These are phyloP conservation scores for Clonostachys sp. DNA, from an alignment of 2,329 filamentous ascomycete species.

Conservation along the genomic window DNA sequence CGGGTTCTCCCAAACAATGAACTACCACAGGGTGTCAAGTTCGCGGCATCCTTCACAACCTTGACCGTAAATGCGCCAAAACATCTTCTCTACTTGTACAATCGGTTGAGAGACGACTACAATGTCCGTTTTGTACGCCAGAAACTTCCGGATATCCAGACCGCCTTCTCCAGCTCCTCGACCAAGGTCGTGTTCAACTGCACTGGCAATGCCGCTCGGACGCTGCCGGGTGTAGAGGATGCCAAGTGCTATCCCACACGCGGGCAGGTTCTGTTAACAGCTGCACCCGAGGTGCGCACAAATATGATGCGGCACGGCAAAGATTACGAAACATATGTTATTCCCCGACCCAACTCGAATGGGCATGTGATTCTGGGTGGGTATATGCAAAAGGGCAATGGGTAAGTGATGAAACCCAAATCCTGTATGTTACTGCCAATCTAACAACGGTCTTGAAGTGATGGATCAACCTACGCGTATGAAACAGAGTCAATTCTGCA, in stretches of 20 bases:
- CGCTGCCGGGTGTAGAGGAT: conserved; percentile 27
- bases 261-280: conserved; percentile 29
- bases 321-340: conserved; percentile 26
- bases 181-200: conserved; percentile 27
- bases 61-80: conserved; percentile 26
- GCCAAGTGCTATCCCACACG: conserved; percentile 31
- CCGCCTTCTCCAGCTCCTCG: conserved; percentile 7
- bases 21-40: conserved; percentile 16
- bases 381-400: conserved; percentile 28
- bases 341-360: conserved; percentile 21
- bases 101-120: conserved; percentile 8
- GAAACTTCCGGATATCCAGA: conserved; percentile 11
- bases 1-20: conserved; percentile 15
- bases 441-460: conserved; percentile 7
- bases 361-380: conserved; percentile 27
- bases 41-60: conserved; percentile 22
- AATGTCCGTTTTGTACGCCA: conserved; percentile 16
- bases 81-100: conserved; percentile 17
- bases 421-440: background rate
- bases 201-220: conserved; percentile 24
- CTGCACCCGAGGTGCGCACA: conserved; percentile 20
- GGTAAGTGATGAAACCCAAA: conserved; percentile 10
- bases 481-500: conserved; percentile 30
- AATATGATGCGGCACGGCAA: conserved; percentile 30
- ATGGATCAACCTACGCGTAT: conserved; percentile 24